phyloP scores from a whole-genome alignment of 345 rosid genomes.

The Bruguiera gymnorhiza region DNA sequence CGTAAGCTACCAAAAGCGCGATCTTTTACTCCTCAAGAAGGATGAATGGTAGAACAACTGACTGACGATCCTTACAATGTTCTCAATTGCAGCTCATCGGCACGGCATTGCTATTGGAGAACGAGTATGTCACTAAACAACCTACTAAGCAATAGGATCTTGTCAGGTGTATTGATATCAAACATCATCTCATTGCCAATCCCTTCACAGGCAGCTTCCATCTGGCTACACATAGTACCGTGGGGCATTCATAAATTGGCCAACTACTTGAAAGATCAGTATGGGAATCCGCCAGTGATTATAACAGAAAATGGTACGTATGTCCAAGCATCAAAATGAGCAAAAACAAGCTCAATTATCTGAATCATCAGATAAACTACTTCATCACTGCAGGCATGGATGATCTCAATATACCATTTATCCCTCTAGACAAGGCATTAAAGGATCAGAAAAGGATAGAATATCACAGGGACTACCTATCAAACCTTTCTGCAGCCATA shows the following conservation, averaged over 20 bases:
- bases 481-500: conserved; percentile 83
- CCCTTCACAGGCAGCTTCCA: conserved; percentile 78
- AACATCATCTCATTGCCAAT: conserved; percentile 19
- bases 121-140: conserved; percentile 45
- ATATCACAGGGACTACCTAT: conserved; percentile 77
- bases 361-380: not conserved
- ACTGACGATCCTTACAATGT: conserved; percentile 4
- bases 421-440: conserved; percentile 53
- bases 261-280: conserved; percentile 58
- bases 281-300: conserved; percentile 67
- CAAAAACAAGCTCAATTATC: not conserved
- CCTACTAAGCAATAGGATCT: conserved; percentile 7
- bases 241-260: conserved; percentile 75
- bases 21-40: not conserved
- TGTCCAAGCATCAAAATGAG: not conserved
- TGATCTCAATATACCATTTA: conserved; percentile 60
- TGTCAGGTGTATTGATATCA: conserved; percentile 8
- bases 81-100: conserved; percentile 52
- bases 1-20: conserved; percentile 40
- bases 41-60: not conserved
- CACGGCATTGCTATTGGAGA: conserved; percentile 76
- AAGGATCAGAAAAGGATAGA: conserved; percentile 74
- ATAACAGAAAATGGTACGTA: conserved; percentile 76
- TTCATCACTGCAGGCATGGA: conserved; percentile 63
- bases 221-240: conserved; percentile 84